These are phyloP conservation scores for Fusarium mangiferae DNA, from an alignment of 2,329 filamentous ascomycete genomes.

Conservation along the genomic window DNA sequence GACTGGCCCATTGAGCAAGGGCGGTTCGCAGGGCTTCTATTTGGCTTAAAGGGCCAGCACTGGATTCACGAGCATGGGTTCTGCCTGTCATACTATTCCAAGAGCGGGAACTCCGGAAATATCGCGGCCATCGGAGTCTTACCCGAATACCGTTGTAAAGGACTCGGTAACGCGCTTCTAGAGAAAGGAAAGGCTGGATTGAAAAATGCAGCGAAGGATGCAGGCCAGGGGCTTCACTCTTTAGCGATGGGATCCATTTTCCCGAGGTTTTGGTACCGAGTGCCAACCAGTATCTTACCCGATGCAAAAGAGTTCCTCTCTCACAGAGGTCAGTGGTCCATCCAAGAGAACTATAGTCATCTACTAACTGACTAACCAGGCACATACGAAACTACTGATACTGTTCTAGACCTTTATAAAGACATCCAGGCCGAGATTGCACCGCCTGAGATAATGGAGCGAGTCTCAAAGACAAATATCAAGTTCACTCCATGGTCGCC, in stretches of 20 bases:
- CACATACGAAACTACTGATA: neutral
- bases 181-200: slow-evolving; percentile 6
- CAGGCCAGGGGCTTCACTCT: slow-evolving; percentile 4
- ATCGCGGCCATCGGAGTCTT: slow-evolving; percentile 37
- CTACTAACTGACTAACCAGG: accelerated
- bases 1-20: slow-evolving; percentile 29
- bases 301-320: slow-evolving; percentile 34
- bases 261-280: slow-evolving; percentile 39
- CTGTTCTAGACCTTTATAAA: neutral
- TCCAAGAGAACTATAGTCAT: accelerated
- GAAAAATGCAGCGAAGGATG: neutral
- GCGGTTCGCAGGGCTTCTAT: slow-evolving; percentile 17
- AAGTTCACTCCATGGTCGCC: slow-evolving; percentile 38
- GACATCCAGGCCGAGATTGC: slow-evolving; percentile 17
- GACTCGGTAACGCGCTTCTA: slow-evolving; percentile 31
- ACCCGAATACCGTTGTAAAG: slow-evolving; percentile 26
- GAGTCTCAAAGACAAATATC: slow-evolving; percentile 26
- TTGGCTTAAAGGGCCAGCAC: neutral
- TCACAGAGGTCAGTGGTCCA: slow-evolving; percentile 1
- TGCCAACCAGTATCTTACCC: slow-evolving; percentile 4
- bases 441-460: slow-evolving; percentile 28
- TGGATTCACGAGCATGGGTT: slow-evolving; percentile 35
- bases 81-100: slow-evolving; percentile 25
- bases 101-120: neutral
- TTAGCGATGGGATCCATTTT: slow-evolving; percentile 32